These are phyloP conservation scores for Whalleya microplaca DNA, from an alignment of 2,329 filamentous ascomycete genomes.

Conservation along the genomic window DNA sequence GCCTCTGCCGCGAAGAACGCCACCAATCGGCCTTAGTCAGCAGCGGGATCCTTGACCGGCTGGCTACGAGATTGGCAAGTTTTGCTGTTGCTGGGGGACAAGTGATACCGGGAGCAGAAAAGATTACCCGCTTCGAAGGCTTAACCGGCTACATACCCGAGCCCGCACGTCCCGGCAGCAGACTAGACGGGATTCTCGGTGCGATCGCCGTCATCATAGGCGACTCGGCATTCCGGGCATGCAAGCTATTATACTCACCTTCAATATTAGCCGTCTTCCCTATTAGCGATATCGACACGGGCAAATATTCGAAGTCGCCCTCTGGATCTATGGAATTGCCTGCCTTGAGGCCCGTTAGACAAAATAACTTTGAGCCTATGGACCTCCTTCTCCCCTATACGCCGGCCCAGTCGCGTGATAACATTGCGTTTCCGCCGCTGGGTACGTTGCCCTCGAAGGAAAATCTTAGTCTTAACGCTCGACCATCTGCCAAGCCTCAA, in stretches of 20 bases:
- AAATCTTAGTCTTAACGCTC: conserved; percentile 34
- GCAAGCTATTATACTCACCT: conserved; percentile 70
- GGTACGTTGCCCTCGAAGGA: conserved; percentile 48
- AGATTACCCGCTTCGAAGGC: conserved; percentile 56
- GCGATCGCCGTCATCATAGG: conserved; percentile 77
- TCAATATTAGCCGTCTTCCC: conserved; percentile 72
- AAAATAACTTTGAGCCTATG: conserved; percentile 56
- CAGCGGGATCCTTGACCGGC: conserved; percentile 74
- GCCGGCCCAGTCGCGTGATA: conserved; percentile 44
- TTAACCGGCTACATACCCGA: conserved; percentile 62
- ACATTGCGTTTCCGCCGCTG: conserved; percentile 57
- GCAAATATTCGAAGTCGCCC: conserved; percentile 51
- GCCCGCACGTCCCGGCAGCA: conserved; percentile 61
- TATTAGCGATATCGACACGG: conserved; percentile 55
- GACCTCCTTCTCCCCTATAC: conserved; percentile 66
- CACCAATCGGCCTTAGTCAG: conserved; percentile 75
- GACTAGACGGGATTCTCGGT: conserved; percentile 72
- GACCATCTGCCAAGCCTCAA: conserved; percentile 34
- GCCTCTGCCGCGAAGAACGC: conserved; percentile 67
- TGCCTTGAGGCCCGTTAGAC: conserved; percentile 51
- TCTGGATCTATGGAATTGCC: conserved; percentile 59
- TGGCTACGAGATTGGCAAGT: conserved; percentile 73
- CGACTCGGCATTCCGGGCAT: conserved; percentile 77
- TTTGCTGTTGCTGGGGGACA: conserved; percentile 71
- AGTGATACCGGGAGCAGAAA: conserved; percentile 67